These are phyloP conservation scores for Dactylellina parvicollis DNA, from an alignment of 2,329 filamentous ascomycete species.

Conservation along the genomic window DNA sequence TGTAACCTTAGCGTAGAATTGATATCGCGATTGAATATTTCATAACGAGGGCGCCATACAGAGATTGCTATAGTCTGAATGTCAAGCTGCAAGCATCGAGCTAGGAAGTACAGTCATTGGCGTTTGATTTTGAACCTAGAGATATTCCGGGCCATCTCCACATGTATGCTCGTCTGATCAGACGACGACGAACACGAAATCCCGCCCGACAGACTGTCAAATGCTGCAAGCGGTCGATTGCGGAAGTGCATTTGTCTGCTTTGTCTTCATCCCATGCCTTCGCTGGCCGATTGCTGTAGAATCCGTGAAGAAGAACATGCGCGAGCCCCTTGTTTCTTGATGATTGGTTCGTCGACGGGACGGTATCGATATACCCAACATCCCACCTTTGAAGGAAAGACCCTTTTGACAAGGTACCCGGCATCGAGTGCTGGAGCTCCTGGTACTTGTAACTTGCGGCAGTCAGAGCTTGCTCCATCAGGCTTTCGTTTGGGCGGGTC, in stretches of 20 bases:
- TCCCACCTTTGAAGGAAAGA: slow-evolving; percentile 39
- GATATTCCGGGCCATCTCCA: slow-evolving; percentile 25
- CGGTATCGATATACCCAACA: slow-evolving; percentile 53
- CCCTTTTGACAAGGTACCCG: slow-evolving; percentile 48
- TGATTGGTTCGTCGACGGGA: slow-evolving; percentile 42
- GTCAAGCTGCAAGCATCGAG: slow-evolving; percentile 10
- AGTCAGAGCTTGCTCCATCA: slow-evolving; percentile 46
- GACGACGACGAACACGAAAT: slow-evolving; percentile 11
- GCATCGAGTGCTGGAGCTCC: slow-evolving; percentile 42
- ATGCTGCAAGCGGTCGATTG: slow-evolving; percentile 44
- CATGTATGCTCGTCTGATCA: slow-evolving; percentile 21
- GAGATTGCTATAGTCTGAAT: slow-evolving; percentile 13
- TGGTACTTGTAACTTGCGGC: slow-evolving; percentile 27
- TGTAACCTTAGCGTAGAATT: not conserved
- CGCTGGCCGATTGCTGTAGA: slow-evolving; percentile 33
- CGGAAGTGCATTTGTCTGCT: slow-evolving; percentile 18
- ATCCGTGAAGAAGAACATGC: slow-evolving; percentile 32
- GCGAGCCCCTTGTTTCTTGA: slow-evolving; percentile 29
- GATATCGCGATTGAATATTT: too few species aligned
- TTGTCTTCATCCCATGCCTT: slow-evolving; percentile 7
- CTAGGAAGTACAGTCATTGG: not conserved
- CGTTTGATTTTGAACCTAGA: slow-evolving; percentile 9
- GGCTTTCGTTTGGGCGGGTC: slow-evolving; percentile 48
- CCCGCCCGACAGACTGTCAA: slow-evolving; percentile 24
- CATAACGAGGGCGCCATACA: not conserved